Base-by-base conservation (phyloP, 352 stramenopile genomes). In the Globisporangium alternatum region DNA sequence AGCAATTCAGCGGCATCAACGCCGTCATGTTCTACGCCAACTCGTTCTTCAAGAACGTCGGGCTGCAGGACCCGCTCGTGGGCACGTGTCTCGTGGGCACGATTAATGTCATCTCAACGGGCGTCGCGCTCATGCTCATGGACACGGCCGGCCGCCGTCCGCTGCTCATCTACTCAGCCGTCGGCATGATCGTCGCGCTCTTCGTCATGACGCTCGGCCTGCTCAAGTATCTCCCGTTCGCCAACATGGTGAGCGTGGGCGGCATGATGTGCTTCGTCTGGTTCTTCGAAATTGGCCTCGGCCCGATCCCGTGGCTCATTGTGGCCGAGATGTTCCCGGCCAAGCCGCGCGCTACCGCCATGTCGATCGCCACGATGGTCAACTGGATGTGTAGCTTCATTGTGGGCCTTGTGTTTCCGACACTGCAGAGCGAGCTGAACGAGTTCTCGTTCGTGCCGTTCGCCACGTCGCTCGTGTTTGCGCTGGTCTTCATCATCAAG, bases 321-420 rank as follows among this genome's bases (percentile, higher is more conserved):
- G 93, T 98, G 8, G 92, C 93, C n/a, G 96, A 99, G 74, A 98
- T 98, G 91, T 98, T 98, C 77, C 87, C 95, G 54, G 81, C 89
- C 15, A 97, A 98, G 72, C 96, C 97, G 55, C 91, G 97, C 49
- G 86, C 89, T 43, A 89, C 83, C 3, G 85, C 86, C 60, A 98
- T 98, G 90, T 93, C 81, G 44, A 81, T 95, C 59, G 95, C 85
- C 28, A 97, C 78, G 56, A 96, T 98, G 83, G 68, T 98, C 28
- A 98, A 99, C 76, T 99, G 96, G 96, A 82, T 75, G 21, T 98
- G 89, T 75, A 98, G 96, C 65, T 98, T 98, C 77, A 77, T 98
- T 67, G 87, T 98, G 52, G 96, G 93, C 21, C 73, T 98, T 31
- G 72, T 86, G 47, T 99, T 98, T 73, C 96, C 95, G 7, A 96